Evolutionary conservation across 345 rosid genomes (phyloP).

Genomic region (Linum lewisii): DNA sequence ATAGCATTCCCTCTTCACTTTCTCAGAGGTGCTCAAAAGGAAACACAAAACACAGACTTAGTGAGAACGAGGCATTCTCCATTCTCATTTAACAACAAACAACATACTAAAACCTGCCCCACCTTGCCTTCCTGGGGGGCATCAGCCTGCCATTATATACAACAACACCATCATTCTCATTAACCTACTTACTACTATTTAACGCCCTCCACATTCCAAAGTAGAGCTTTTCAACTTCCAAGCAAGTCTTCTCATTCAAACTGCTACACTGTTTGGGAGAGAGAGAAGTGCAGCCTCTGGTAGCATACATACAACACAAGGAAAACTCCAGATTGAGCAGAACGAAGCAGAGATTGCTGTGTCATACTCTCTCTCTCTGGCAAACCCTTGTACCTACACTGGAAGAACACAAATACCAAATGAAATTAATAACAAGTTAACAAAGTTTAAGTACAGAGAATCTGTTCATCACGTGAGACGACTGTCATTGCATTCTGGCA

Average conservation of each 20-base stretch:
- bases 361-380: neutral
- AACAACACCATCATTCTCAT: neutral
- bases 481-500: no score
- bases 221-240: neutral
- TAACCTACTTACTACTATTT: no score
- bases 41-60: neutral
- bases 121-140: neutral
- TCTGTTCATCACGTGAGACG: no score
- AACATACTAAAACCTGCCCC: neutral
- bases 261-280: neutral
- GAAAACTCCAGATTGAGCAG: neutral
- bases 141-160: neutral
- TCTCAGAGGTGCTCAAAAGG: neutral
- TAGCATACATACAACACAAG: neutral
- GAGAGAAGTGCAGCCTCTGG: no score
- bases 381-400: neutral
- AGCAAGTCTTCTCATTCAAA: neutral
- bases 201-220: no score
- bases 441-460: no score
- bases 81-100: neutral
- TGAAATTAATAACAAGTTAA: no score
- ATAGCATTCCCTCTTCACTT: neutral
- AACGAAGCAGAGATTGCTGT: neutral
- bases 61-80: neutral
- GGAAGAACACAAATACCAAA: neutral